These are phyloP conservation scores for Linnemannia elongata DNA, from an alignment of 192 early-diverging fungal species.

Conservation along the genomic window DNA sequence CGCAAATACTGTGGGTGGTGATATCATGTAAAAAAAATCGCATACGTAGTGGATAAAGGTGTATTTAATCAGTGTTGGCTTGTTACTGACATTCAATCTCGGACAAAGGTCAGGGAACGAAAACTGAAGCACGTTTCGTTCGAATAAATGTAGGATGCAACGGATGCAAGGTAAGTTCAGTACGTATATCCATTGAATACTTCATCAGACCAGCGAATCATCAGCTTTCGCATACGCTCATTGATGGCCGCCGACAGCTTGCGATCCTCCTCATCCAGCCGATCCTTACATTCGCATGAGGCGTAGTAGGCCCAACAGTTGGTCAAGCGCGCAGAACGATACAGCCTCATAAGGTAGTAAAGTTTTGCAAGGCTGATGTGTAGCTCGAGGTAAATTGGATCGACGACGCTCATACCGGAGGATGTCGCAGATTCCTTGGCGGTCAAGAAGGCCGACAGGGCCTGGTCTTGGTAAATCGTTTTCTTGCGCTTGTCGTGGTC, in stretches of 20 bases:
- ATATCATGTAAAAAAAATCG: too few species aligned
- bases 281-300: background rate
- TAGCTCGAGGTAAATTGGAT: background rate
- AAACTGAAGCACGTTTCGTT: too few species aligned
- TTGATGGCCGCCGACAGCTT: background rate
- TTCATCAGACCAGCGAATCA: background rate
- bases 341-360: background rate
- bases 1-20: too few species aligned
- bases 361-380: constrained; percentile 5
- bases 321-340: background rate
- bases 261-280: background rate
- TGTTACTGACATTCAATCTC: too few species aligned
- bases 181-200: background rate
- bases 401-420: background rate
- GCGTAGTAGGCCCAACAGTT: background rate
- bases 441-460: background rate
- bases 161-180: too few species aligned
- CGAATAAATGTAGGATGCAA: too few species aligned
- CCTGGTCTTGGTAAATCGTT: background rate
- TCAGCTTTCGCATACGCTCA: background rate
- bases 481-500: constrained; percentile 62
- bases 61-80: too few species aligned
- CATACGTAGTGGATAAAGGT: too few species aligned
- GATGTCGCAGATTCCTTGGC: constrained; percentile 2
- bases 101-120: too few species aligned